Percentiles rank a stretch among this genome's conserved stretches.
Conservation (phyloP, 1,284 basidiomycete genomes). For the Omphalotus olearius region DNA sequence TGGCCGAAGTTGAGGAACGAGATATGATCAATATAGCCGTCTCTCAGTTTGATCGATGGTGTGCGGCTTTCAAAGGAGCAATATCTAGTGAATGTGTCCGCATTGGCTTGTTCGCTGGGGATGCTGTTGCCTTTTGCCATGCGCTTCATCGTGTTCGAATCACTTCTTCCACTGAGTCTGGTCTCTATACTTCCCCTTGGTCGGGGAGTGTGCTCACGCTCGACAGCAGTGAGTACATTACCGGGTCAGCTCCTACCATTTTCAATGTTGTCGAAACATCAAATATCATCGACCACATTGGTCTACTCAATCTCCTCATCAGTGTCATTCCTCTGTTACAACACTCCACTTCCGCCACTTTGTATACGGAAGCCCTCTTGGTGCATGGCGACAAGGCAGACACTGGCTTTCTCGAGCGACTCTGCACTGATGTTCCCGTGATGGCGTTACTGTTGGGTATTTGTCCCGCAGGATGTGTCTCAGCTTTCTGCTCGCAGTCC, state of each 20-base stretch:
- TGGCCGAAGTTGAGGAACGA: too few species aligned
- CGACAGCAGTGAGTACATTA: constrained; percentile 12
- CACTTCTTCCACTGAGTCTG: constrained; percentile 17
- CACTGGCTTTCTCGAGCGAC: constrained; percentile 25
- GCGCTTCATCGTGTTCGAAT: constrained; percentile 21
- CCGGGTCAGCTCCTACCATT: constrained; percentile 26
- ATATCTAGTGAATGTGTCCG: neutral
- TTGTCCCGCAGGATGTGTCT: constrained; percentile 32
- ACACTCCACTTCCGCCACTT: constrained; percentile 23
- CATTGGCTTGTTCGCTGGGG: constrained; percentile 35
- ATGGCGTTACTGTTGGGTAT: constrained; percentile 37
- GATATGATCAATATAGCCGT: too few species aligned
- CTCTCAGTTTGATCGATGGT: neutral
- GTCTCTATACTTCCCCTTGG: constrained; percentile 30
- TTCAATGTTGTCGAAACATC: constrained; percentile 56
- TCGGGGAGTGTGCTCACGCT: constrained; percentile 26
- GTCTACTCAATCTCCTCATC: constrained; percentile 47
- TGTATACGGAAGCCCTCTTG: constrained; percentile 41
- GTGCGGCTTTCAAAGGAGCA: neutral
- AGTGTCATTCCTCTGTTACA: constrained; percentile 32
- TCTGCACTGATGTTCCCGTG: constrained; percentile 33
- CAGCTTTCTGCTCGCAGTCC: constrained; percentile 36
- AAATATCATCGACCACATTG: constrained; percentile 39
- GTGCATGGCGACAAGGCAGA: constrained; percentile 20
- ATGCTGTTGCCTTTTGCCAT: constrained; percentile 29